Evolutionary conservation across 2,329 filamentous ascomycete genomes (phyloP), one percentile per base, ranked within the genome.

Genomic region (Gliomastix tumulicola): DNA sequence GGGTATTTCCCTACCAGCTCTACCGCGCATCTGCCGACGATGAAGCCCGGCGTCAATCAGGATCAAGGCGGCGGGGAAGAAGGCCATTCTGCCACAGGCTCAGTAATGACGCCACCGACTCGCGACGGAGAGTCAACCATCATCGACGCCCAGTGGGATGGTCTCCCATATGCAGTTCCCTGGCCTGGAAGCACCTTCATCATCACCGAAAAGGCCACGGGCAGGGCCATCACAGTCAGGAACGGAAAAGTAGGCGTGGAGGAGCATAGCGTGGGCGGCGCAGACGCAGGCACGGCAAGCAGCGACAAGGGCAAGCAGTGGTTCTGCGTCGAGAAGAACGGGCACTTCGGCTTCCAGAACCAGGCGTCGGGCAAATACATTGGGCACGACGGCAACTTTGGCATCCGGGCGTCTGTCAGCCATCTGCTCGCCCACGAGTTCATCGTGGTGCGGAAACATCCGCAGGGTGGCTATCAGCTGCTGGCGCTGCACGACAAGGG

Each of bases 171-270:
- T 15, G 39, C 35, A 0, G 21, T 49, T 3, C 46, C 47, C 5
- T 49, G 46, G 43, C 40, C 38, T 4, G 43, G 39, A 11, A 35
- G 32, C 7, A 42, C 38, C 2, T 49, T 39, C 20, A 16, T 38
- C 5, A 49, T 49, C n/a, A 10, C 48, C 17, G 38, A 46, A 9
- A 40, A 36, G 15, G 17, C 20, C 6, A 41, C 41, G 2, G 20
- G 32, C 10, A 25, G 21, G 8, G 41, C 32, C 2, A 45, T 49
- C 13, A 45, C 38, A 6, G 21, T 48, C 3, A 28, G 17, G 10
- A 28, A 28, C 25, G 25, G 13, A 13, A n/a, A n/a, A n/a, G 17
- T 28, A 13, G 25, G 17, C 25, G 25, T 28, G 13, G 25, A 28
- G 25, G n/a, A n/a, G n/a, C n/a, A n/a, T n/a, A n/a, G n/a, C n/a